Evolutionary conservation across 164 flowering plant genomes (phyloP).

Genomic region (Macadamia integrifolia): DNA sequence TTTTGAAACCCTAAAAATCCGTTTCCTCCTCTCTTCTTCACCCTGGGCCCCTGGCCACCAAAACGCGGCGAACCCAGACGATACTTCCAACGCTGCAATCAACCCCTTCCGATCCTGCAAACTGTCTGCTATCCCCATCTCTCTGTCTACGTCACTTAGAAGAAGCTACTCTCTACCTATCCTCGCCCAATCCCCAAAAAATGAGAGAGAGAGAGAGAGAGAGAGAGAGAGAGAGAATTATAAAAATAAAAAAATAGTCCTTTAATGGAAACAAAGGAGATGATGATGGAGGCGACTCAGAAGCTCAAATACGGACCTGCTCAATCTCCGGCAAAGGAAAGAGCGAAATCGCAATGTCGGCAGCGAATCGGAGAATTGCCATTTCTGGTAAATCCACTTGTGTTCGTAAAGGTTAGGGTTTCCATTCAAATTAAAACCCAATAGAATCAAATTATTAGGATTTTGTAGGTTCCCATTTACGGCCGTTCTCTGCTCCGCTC

Average conservation of each 20-base stretch:
- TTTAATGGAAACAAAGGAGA: too few relatives aligned
- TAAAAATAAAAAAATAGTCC: too few relatives aligned
- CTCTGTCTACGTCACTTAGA: not conserved
- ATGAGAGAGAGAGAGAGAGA: too few relatives aligned
- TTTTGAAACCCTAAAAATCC: too few relatives aligned
- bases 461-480: conserved; percentile 1
- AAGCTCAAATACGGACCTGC: not conserved
- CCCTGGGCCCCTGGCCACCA: conserved; percentile 99
- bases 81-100: conserved; percentile 66
- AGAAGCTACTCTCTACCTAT: too few relatives aligned
- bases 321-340: conserved; percentile 24
- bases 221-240: too few relatives aligned
- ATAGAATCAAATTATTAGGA: conserved; percentile 15
- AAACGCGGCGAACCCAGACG: conserved; percentile 90
- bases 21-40: conserved; percentile 18
- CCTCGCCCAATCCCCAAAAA: too few relatives aligned
- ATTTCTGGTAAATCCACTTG: conserved; percentile 4
- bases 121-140: conserved; percentile 42
- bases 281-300: too few relatives aligned
- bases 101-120: conserved; percentile 16
- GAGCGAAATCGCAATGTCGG: conserved; percentile 12
- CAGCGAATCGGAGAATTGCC: conserved; percentile 9
- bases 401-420: conserved; percentile 12
- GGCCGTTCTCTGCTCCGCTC: not conserved
- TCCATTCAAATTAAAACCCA: conserved; percentile 12